These are phyloP conservation scores for Penicillium roqueforti DNA, from an alignment of 495 filamentous ascomycete species.

Conservation along the genomic window DNA sequence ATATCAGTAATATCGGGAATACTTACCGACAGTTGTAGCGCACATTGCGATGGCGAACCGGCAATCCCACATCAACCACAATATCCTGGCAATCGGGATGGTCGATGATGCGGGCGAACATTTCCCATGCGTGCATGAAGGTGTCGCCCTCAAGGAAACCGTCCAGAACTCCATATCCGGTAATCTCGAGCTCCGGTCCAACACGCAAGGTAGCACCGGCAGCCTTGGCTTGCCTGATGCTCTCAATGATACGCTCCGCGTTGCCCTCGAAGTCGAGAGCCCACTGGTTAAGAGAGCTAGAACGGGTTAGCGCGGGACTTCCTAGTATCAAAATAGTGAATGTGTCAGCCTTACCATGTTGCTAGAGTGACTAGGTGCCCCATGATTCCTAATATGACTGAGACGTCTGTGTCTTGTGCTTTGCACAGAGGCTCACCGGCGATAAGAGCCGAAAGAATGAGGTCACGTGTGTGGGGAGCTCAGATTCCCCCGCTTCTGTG, in stretches of 20 bases:
- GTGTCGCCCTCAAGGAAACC: conserved; percentile 37
- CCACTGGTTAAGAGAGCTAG: conserved; percentile 51
- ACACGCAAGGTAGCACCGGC: conserved; percentile 68
- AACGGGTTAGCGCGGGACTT: conserved; percentile 9
- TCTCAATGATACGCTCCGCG: conserved; percentile 66
- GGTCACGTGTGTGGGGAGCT: conserved; percentile 43
- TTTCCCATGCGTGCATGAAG: conserved; percentile 70
- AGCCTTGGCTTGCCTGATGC: conserved; percentile 66
- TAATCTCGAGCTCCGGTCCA: conserved; percentile 70
- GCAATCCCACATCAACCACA: conserved; percentile 73
- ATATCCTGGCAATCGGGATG: conserved; percentile 68
- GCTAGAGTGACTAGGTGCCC: conserved; percentile 40
- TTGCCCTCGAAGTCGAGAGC: conserved; percentile 80
- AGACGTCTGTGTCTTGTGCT: background rate
- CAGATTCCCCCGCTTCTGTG: conserved; percentile 24
- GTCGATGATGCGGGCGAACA: conserved; percentile 51
- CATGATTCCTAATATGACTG: conserved; percentile 22
- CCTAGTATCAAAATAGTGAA: background rate
- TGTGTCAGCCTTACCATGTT: conserved; percentile 29
- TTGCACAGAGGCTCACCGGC: background rate
- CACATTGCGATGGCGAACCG: conserved; percentile 58
- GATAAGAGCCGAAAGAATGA: conserved; percentile 13
- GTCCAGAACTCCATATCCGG: conserved; percentile 53
- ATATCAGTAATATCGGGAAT: conserved; percentile 36
- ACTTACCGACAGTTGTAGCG: conserved; percentile 54